These are phyloP conservation scores for Entomortierella lignicola DNA, from an alignment of 192 early-diverging fungal species.

Conservation along the genomic window DNA sequence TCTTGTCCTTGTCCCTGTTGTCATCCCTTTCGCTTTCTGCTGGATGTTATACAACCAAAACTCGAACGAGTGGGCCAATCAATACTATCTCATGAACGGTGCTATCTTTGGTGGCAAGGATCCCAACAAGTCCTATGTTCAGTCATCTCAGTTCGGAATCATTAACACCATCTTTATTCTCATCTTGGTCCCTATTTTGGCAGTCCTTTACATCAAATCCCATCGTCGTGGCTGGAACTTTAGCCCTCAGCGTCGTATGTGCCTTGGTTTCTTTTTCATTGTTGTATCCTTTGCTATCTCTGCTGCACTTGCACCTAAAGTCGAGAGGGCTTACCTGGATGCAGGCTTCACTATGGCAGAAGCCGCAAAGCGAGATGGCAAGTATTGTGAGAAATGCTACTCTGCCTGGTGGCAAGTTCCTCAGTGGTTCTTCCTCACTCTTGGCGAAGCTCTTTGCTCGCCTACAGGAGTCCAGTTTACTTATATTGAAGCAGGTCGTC, in stretches of 20 bases:
- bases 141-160: slow-evolving; percentile 25
- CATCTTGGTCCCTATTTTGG: slow-evolving; percentile 56
- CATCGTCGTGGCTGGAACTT: slow-evolving; percentile 52
- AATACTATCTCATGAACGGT: slow-evolving; percentile 52
- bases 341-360: not conserved
- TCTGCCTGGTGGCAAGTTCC: slow-evolving; percentile 55
- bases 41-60: slow-evolving; percentile 59
- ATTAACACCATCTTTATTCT: slow-evolving; percentile 64
- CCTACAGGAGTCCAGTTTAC: slow-evolving; percentile 73
- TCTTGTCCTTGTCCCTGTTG: slow-evolving; percentile 36
- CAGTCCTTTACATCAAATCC: slow-evolving; percentile 63
- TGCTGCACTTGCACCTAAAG: slow-evolving; percentile 29
- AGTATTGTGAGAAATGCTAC: slow-evolving; percentile 42
- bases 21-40: slow-evolving; percentile 44
- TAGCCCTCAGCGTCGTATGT: slow-evolving; percentile 65
- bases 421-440: slow-evolving; percentile 67
- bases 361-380: slow-evolving; percentile 19
- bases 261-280: slow-evolving; percentile 63
- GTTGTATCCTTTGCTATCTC: slow-evolving; percentile 60
- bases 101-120: slow-evolving; percentile 41
- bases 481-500: slow-evolving; percentile 73
- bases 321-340: slow-evolving; percentile 39
- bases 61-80: slow-evolving; percentile 54
- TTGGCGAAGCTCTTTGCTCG: slow-evolving; percentile 68
- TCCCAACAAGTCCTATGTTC: slow-evolving; percentile 4